A percentile compares a stretch with the other conserved stretches of the same genome.
Conservation (phyloP, 2,329 filamentous ascomycete genomes). For the Neodidymelliopsis sp. region DNA sequence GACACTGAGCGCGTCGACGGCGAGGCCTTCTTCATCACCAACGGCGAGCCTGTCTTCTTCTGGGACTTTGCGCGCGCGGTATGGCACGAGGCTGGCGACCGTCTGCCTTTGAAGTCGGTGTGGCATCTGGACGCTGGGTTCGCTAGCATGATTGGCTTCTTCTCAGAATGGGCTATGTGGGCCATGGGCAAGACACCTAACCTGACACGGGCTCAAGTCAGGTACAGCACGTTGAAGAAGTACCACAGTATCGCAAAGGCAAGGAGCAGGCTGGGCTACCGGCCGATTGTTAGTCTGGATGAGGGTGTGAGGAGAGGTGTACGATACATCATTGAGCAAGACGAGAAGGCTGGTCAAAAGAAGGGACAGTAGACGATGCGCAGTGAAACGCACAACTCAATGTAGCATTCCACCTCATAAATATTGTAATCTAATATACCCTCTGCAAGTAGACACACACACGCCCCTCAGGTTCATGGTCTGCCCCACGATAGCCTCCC, state of each 20-base stretch:
- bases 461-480: neutral
- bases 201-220: conserved; percentile 58
- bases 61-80: conserved; percentile 59
- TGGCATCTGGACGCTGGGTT: conserved; percentile 55
- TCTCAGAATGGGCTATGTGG: conserved; percentile 57
- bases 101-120: conserved; percentile 47
- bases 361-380: conserved; percentile 40
- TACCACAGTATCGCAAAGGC: conserved; percentile 83
- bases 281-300: conserved; percentile 70
- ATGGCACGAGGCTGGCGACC: conserved; percentile 55
- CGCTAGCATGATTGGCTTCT: conserved; percentile 51
- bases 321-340: conserved; percentile 48
- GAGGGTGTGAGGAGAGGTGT: conserved; percentile 65
- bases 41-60: conserved; percentile 59
- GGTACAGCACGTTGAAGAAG: conserved; percentile 75
- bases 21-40: conserved; percentile 61
- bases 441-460: conserved; percentile 1
- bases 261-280: conserved; percentile 72
- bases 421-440: conserved; percentile 24
- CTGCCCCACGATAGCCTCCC: neutral
- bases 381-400: neutral
- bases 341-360: conserved; percentile 42
- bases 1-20: conserved; percentile 57
- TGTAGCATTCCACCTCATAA: conserved; percentile 3
- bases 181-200: conserved; percentile 55